Conservation (phyloP, 805 yeast species). For the Candida arabinofermentans region DNA sequence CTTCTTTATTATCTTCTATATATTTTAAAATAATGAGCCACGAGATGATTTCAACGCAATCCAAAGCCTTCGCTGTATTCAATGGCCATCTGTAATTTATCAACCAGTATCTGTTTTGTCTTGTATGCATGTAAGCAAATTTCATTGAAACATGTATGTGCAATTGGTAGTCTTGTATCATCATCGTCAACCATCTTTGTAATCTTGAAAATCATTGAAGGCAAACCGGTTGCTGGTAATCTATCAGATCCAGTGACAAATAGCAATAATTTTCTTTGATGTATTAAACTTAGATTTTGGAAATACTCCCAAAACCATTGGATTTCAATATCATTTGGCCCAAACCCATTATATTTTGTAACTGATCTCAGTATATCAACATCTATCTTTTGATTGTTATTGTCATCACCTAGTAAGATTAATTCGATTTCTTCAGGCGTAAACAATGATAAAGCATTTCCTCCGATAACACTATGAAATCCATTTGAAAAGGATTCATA, state of each 20-base stretch:
- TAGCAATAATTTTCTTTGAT: conserved; percentile 60
- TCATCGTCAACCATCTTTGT: conserved; percentile 35
- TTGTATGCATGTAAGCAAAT: conserved; percentile 68
- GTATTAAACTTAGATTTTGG: conserved; percentile 35
- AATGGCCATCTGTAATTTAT: conserved; percentile 66
- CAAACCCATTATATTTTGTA: conserved; percentile 72
- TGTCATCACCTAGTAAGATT: conserved; percentile 71
- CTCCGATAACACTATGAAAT: conserved; percentile 71
- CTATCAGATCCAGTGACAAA: conserved; percentile 91
- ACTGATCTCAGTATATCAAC: conserved; percentile 61
- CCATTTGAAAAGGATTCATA: conserved; percentile 63
- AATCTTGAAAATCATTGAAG: conserved; percentile 70
- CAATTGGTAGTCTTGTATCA: conserved; percentile 59
- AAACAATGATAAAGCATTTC: conserved; percentile 75
- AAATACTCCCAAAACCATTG: conserved; percentile 89
- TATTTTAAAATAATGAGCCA: too few species aligned
- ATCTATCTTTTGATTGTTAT: conserved; percentile 49
- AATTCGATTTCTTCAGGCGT: conserved; percentile 78
- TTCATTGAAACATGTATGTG: conserved; percentile 96
- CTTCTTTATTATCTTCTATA: too few species aligned
- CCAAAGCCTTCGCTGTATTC: conserved; percentile 87
- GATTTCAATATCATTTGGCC: conserved; percentile 36
- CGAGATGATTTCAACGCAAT: conserved; percentile 12
- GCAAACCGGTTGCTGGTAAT: conserved; percentile 88
- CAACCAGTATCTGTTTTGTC: conserved; percentile 46